phyloP scores from a whole-genome alignment of 108 stramenopile species.

The Nannochloropsis salina region DNA sequence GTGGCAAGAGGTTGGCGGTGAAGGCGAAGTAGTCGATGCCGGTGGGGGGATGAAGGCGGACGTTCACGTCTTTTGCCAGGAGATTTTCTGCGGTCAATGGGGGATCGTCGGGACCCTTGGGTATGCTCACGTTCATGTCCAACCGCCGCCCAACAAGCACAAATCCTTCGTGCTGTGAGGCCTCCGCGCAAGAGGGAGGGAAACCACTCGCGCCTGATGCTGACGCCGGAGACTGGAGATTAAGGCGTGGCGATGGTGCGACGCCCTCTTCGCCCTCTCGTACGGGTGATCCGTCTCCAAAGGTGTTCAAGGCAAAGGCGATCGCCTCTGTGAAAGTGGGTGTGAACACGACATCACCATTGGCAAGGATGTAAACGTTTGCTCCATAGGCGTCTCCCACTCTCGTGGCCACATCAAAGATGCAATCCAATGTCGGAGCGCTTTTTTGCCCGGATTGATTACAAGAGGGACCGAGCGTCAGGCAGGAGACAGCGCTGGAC shows the following conservation, averaged over 20 bases:
- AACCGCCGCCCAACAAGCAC: not conserved
- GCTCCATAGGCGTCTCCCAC: not conserved
- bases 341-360: not conserved
- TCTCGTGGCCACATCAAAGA: not conserved
- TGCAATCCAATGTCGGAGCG: not conserved
- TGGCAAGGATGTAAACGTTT: not conserved
- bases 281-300: not conserved
- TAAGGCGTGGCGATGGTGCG: not conserved
- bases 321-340: not conserved
- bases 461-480: not conserved
- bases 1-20: not conserved
- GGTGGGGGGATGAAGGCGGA: not conserved
- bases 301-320: not conserved
- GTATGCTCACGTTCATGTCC: not conserved
- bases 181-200: not conserved
- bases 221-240: not conserved
- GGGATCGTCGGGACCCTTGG: not conserved
- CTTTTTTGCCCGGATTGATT: not conserved
- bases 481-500: not conserved
- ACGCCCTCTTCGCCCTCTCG: not conserved
- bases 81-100: not conserved
- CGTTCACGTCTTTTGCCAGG: not conserved
- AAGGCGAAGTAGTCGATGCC: constrained; percentile 19
- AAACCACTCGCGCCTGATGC: not conserved
- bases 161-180: not conserved